Base-by-base conservation (phyloP, 495 filamentous ascomycete genomes). In the Neurospora sublineolata region DNA sequence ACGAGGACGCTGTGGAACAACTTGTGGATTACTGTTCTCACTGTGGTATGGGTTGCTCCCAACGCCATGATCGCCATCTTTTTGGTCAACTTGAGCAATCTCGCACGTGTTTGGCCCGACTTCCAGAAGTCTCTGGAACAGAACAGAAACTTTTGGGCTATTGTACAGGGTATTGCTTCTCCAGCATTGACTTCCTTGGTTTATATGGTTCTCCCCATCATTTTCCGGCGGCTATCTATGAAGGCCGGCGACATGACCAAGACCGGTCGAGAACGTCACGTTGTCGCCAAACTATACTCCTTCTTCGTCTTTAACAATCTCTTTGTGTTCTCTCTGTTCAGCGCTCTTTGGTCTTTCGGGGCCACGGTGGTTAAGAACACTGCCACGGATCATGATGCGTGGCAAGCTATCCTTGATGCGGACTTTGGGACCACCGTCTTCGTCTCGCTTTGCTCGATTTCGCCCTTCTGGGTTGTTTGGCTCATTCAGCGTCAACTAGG, bases 301-400 rank as follows among this genome's bases (percentile, higher is more conserved):
- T 99, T 99, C 82, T 98, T 98, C 82, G 88, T 98, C 67, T 92
- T 99, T 86, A 99, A 99, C 84, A 97, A 98, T 78, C 82, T 98
- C 67, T 81, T 98, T 75, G 89, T 98, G 72, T 97, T 97, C 82
- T 96, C 94, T 23, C 81, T 97, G 20, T 99, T 99, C 81, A 84
- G 85, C 76, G 89, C 91, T 16, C 80, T 92, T 11, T 97, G 92
- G 90, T 84, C 81, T 3, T 93, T 93, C 75, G 82, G 92, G 16
- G 76, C 88, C 0, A 84, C 82, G 9, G 89, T 95, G 69, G 83
- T 96, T 71, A 69, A 83, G 30, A 78, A 85, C 20, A 85, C 87
- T 0, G 42, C 69, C 3, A 82, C 83, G 36, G 12, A 64, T 18
- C 11, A 64, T 30, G 82, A 86, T 73, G 86, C 88, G 27, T 93